A percentile compares a stretch with the other conserved stretches of the same genome.
These are phyloP conservation scores for Rhizopogon rudus DNA, from an alignment of 768 basidiomycete genomes.

Conservation along the genomic window DNA sequence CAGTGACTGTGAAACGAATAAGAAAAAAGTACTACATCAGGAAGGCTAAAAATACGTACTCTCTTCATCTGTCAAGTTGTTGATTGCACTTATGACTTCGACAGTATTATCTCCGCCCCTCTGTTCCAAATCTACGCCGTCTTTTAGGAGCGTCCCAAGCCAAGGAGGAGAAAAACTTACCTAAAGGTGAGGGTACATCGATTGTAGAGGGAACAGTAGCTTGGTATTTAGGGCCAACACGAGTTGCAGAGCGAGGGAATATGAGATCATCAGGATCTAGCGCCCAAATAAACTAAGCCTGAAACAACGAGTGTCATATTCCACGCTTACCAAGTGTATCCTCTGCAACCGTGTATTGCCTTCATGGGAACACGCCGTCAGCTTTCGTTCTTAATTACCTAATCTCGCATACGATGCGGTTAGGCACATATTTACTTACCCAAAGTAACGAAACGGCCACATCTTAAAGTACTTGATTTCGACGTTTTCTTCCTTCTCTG, in stretches of 20 bases:
- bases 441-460: slow-evolving; percentile 97
- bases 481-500: slow-evolving; percentile 73
- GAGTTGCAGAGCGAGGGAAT: slow-evolving; percentile 88
- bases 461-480: slow-evolving; percentile 82
- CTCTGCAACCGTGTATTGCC: slow-evolving; percentile 86
- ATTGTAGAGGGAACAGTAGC: slow-evolving; percentile 43
- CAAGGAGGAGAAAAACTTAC: slow-evolving; percentile 17
- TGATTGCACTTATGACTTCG: slow-evolving; percentile 64
- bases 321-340: slow-evolving; percentile 73
- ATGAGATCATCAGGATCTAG: slow-evolving; percentile 95
- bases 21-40: not conserved
- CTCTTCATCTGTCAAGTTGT: slow-evolving; percentile 61
- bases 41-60: slow-evolving; percentile 38
- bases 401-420: not conserved
- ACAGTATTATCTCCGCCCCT: slow-evolving; percentile 70
- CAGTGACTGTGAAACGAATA: slow-evolving; percentile 37
- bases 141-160: not conserved
- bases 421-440: slow-evolving; percentile 46
- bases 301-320: slow-evolving; percentile 5
- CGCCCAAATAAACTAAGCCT: slow-evolving; percentile 19
- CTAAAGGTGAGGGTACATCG: slow-evolving; percentile 33
- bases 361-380: slow-evolving; percentile 27
- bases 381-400: slow-evolving; percentile 1
- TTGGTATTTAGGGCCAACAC: slow-evolving; percentile 88
- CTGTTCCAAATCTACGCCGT: slow-evolving; percentile 37